Percentiles rank a stretch among this genome's conserved stretches.
Conservation (phyloP, 208 protist genomes). For the Leishmania tropica region DNA sequence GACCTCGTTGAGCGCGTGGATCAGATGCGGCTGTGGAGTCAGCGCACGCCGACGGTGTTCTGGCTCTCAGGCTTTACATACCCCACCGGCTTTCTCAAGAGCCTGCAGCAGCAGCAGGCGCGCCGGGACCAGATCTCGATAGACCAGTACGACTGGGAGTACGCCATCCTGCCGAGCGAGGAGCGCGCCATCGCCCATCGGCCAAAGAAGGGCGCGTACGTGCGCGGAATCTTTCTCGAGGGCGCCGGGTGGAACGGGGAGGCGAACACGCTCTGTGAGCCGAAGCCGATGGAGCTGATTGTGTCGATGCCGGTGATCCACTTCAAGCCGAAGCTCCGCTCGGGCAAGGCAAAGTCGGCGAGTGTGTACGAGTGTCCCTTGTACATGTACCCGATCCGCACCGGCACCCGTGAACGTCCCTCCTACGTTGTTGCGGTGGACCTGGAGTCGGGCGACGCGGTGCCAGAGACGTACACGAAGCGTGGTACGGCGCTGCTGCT, state of each 20-base stretch:
- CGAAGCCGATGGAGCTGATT: constrained; percentile 96
- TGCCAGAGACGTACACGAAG: constrained; percentile 97
- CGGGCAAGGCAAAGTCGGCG: constrained; percentile 66
- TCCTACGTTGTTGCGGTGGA: constrained; percentile 97
- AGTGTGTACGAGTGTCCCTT: constrained; percentile 95
- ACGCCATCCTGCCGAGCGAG: constrained; percentile 90
- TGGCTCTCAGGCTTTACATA: constrained; percentile 99
- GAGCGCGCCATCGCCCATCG: constrained; percentile 90
- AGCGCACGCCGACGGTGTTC: constrained; percentile 94
- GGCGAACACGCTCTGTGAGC: constrained; percentile 92
- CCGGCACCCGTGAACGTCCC: constrained; percentile 95
- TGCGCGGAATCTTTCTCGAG: constrained; percentile 97
- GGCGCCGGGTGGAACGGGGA: constrained; percentile 96
- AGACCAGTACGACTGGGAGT: constrained; percentile 98
- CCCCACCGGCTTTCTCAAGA: constrained; percentile 98
- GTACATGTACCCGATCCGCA: constrained; percentile 98
- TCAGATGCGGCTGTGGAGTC: constrained; percentile 94
- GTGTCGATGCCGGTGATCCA: constrained; percentile 98
- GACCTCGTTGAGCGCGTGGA: constrained; percentile 95
- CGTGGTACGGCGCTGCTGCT: constrained; percentile 97
- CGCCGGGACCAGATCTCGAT: constrained; percentile 94
- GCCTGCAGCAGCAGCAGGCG: constrained; percentile 95
- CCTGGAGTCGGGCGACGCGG: constrained; percentile 89
- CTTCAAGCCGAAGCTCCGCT: constrained; percentile 96
- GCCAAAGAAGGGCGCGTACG: constrained; percentile 96